Evolutionary conservation across 768 basidiomycete genomes (phyloP).

Genomic region (Strobilomyces confusus): DNA sequence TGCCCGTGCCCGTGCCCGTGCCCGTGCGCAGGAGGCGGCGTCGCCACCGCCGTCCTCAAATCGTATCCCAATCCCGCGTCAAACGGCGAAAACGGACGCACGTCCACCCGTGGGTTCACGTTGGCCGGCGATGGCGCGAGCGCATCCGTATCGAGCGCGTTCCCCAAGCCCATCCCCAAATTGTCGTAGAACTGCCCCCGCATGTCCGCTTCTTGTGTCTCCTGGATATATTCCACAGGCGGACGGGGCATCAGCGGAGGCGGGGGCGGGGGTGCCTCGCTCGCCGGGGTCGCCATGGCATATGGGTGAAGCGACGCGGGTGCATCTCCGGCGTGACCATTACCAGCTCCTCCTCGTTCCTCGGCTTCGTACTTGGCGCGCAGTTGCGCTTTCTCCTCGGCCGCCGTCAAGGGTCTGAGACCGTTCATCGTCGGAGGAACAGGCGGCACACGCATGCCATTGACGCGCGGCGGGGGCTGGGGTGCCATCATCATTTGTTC

Average conservation of each 20-base stretch:
- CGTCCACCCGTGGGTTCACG: constrained; percentile 27
- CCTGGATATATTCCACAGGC: constrained; percentile 74
- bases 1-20: background rate
- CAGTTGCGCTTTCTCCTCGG: constrained; percentile 75
- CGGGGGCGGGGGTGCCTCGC: constrained; percentile 52
- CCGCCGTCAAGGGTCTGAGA: constrained; percentile 51
- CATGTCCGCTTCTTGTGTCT: constrained; percentile 73
- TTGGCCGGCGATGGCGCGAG: constrained; percentile 4
- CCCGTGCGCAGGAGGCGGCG: constrained; percentile 4
- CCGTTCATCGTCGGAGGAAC: constrained; percentile 25
- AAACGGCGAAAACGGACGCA: constrained; percentile 50
- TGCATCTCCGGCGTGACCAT: constrained; percentile 18
- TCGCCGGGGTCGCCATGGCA: constrained; percentile 10
- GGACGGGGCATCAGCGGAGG: constrained; percentile 77
- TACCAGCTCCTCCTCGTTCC: constrained; percentile 31
- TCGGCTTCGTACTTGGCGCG: constrained; percentile 60
- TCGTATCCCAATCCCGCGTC: constrained; percentile 27
- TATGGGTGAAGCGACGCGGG: constrained; percentile 14
- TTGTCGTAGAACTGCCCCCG: constrained; percentile 42
- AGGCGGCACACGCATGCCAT: constrained; percentile 29
- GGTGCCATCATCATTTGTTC: constrained; percentile 4
- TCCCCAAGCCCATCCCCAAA: constrained; percentile 21
- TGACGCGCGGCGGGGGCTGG: constrained; percentile 26
- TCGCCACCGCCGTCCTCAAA: background rate
- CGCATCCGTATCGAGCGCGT: constrained; percentile 35